Percentiles rank a stretch among this genome's conserved stretches.
Conservation (phyloP, 495 filamentous ascomycete genomes). For the Aspergillus nanangensis region DNA sequence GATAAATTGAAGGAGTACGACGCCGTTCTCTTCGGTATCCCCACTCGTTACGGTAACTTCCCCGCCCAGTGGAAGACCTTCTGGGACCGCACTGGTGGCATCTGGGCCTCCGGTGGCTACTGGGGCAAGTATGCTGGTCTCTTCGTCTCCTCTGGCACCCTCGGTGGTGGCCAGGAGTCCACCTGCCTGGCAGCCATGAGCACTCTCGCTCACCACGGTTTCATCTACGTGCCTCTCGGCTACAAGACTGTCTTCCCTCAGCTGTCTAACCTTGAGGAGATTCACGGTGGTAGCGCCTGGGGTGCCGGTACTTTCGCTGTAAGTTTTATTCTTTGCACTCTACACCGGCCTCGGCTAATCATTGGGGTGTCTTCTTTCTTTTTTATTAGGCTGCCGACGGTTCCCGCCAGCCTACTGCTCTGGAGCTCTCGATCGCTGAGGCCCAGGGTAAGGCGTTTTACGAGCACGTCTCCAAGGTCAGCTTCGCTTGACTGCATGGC, state of each 20-base stretch:
- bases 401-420: slow-evolving; percentile 68
- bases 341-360: not conserved
- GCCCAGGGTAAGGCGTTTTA: slow-evolving; percentile 87
- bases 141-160: slow-evolving; percentile 79
- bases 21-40: slow-evolving; percentile 90
- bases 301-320: slow-evolving; percentile 90
- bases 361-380: too few relatives aligned
- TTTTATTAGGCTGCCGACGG: slow-evolving; percentile 69
- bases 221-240: slow-evolving; percentile 91
- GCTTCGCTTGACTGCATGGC: slow-evolving; percentile 80
- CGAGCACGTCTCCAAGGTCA: slow-evolving; percentile 66
- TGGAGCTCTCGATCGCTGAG: slow-evolving; percentile 73
- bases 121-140: slow-evolving; percentile 90
- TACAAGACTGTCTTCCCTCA: slow-evolving; percentile 75
- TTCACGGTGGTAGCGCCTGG: slow-evolving; percentile 86
- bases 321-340: slow-evolving; percentile 21
- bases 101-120: slow-evolving; percentile 68
- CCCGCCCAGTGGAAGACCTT: slow-evolving; percentile 93
- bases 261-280: slow-evolving; percentile 65
- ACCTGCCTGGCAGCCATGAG: slow-evolving; percentile 79
- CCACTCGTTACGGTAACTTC: slow-evolving; percentile 98
- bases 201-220: slow-evolving; percentile 89
- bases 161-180: slow-evolving; percentile 90
- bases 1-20: slow-evolving; percentile 72
- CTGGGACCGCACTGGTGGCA: slow-evolving; percentile 77